A percentile compares a stretch with the other conserved stretches of the same genome.
Conservation (phyloP, 306 rosid genomes). For the Prunus mira region DNA sequence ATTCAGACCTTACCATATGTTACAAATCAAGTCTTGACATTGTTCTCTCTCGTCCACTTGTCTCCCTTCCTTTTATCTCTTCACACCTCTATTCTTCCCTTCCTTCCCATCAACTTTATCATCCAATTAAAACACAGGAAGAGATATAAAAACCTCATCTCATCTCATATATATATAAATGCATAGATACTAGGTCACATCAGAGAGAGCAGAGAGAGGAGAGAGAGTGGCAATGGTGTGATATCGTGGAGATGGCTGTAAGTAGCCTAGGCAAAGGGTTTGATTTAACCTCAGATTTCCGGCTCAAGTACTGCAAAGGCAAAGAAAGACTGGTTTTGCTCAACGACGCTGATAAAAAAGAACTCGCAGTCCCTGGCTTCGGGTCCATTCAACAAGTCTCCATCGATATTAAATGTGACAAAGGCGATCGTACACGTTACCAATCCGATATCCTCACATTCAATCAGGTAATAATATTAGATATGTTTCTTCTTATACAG, state of each 20-base stretch:
- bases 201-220: background rate
- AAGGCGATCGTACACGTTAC: constrained; percentile 73
- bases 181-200: too few species aligned
- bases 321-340: constrained; percentile 48
- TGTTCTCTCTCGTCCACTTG: background rate
- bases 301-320: constrained; percentile 78
- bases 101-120: background rate
- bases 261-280: constrained; percentile 86
- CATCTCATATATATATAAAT: too few species aligned
- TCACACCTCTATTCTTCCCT: background rate
- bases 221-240: constrained; percentile 23
- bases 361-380: constrained; percentile 56
- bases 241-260: constrained; percentile 46
- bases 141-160: background rate
- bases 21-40: background rate
- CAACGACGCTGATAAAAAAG: constrained; percentile 38
- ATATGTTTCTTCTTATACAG: background rate
- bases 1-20: background rate
- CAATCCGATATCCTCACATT: constrained; percentile 71
- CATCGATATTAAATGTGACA: constrained; percentile 73
- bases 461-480: constrained; percentile 39
- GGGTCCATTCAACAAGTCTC: constrained; percentile 46
- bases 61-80: background rate
- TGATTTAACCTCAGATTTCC: constrained; percentile 83
- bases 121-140: background rate